Conservation (phyloP, 352 stramenopile species). For the Phytophthora pini region DNA sequence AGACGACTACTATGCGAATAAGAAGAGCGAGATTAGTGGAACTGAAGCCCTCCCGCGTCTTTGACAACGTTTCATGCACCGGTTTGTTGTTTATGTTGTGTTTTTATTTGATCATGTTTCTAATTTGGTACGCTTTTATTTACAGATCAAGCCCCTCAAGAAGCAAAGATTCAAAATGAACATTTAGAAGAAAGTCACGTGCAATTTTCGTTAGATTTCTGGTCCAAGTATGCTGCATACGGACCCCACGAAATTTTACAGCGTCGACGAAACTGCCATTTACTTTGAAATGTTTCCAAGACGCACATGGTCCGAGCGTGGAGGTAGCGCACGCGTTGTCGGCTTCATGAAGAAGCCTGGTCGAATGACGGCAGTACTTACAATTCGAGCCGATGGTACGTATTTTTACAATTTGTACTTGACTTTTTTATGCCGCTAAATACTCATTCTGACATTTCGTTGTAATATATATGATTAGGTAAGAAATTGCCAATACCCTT, state of each 20-base stretch:
- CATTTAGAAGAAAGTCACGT: neutral
- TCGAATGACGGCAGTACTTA: constrained; percentile 1
- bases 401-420: neutral
- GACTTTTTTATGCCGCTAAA: too few species aligned
- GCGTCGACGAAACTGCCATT: neutral
- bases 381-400: neutral
- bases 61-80: too few species aligned
- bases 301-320: neutral
- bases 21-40: too few species aligned
- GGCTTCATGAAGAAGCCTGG: neutral
- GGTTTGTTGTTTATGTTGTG: too few species aligned
- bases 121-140: neutral
- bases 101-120: too few species aligned
- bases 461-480: neutral
- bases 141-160: neutral
- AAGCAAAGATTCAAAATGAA: neutral
- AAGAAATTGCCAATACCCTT: constrained; percentile 8
- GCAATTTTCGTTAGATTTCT: neutral
- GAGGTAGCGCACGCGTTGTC: neutral
- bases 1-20: too few species aligned
- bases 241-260: neutral
- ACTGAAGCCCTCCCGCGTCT: too few species aligned
- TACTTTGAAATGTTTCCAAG: neutral
- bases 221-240: neutral
- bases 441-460: neutral